Evolutionary conservation across 768 basidiomycete species (phyloP).

Genomic region (Austroboletus eburneus): DNA sequence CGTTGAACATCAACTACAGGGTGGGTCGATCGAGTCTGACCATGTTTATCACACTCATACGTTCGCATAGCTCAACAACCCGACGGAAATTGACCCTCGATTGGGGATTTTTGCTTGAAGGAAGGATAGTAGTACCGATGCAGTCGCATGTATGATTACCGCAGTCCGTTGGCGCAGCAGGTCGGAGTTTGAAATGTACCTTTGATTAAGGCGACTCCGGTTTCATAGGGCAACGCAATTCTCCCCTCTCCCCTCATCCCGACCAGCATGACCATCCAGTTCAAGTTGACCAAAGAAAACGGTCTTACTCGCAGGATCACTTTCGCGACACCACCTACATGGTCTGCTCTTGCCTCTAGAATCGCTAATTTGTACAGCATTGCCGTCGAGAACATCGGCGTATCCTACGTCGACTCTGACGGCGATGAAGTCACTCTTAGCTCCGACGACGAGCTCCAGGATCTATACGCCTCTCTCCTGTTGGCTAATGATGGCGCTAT

Average conservation of each 20-base stretch:
- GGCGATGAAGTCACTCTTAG: conserved; percentile 75
- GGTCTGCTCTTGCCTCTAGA: conserved; percentile 53
- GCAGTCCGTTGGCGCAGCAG: conserved; percentile 31
- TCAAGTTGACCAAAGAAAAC: conserved; percentile 61
- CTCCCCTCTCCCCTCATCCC: conserved; percentile 31
- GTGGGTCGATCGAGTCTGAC: conserved; percentile 35
- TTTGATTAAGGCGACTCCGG: conserved; percentile 10
- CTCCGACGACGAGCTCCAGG: conserved; percentile 72
- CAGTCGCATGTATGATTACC: conserved; percentile 4
- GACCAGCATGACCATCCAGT: conserved; percentile 42
- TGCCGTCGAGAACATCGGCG: conserved; percentile 53
- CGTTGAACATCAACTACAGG: conserved; percentile 59
- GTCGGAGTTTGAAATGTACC: conserved; percentile 41
- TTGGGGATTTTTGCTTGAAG: conserved; percentile 66
- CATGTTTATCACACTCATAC: conserved; percentile 4
- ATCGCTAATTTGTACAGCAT: conserved; percentile 54
- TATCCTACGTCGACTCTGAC: conserved; percentile 70
- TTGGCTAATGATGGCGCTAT: conserved; percentile 29
- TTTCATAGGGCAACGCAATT: neutral
- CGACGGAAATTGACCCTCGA: conserved; percentile 59
- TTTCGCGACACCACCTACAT: conserved; percentile 50
- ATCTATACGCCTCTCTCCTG: conserved; percentile 50
- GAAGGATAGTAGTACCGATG: neutral
- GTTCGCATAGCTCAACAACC: conserved; percentile 58
- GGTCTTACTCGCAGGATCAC: conserved; percentile 57